A percentile compares a stretch with the other conserved stretches of the same genome.
These are phyloP conservation scores for Aspergillus sp. DNA, from an alignment of 2,329 filamentous ascomycete species.

Conservation along the genomic window DNA sequence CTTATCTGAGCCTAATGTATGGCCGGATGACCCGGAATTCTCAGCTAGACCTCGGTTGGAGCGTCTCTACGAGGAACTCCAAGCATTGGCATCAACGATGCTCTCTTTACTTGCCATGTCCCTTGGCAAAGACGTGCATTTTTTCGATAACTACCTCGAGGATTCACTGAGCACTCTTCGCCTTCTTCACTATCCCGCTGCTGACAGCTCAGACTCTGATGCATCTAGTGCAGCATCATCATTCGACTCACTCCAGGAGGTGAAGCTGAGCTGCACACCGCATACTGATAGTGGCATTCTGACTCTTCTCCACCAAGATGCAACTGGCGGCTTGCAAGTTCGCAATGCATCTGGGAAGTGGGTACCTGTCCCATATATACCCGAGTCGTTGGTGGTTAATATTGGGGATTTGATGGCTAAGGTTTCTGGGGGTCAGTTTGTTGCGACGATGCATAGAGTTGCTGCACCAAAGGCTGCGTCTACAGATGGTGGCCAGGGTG, in stretches of 20 bases:
- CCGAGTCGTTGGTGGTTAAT: constrained; percentile 41
- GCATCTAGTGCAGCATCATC: constrained; percentile 1
- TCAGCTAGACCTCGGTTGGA: constrained; percentile 27
- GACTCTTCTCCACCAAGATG: constrained; percentile 46
- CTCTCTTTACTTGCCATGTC: constrained; percentile 37
- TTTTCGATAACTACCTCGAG: constrained; percentile 38
- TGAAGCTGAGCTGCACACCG: constrained; percentile 23
- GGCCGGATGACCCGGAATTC: constrained; percentile 29
- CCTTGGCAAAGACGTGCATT: constrained; percentile 32
- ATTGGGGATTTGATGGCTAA: constrained; percentile 41
- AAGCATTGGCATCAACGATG: constrained; percentile 32
- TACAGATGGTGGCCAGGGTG: not conserved
- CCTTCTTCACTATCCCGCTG: constrained; percentile 40
- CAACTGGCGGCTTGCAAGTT: constrained; percentile 45
- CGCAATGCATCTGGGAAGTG: constrained; percentile 38
- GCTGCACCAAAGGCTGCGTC: constrained; percentile 16
- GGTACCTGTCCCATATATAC: constrained; percentile 38
- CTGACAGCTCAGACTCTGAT: not conserved
- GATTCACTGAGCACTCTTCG: constrained; percentile 42
- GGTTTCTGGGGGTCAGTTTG: constrained; percentile 39
- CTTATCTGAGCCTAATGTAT: constrained; percentile 39
- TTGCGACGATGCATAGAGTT: constrained; percentile 44
- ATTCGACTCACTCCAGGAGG: constrained; percentile 1
- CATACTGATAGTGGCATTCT: constrained; percentile 43
- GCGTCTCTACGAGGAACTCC: constrained; percentile 35